phyloP scores from a whole-genome alignment of 148 eudicot genomes.

The Camellia lanceoleosa region DNA sequence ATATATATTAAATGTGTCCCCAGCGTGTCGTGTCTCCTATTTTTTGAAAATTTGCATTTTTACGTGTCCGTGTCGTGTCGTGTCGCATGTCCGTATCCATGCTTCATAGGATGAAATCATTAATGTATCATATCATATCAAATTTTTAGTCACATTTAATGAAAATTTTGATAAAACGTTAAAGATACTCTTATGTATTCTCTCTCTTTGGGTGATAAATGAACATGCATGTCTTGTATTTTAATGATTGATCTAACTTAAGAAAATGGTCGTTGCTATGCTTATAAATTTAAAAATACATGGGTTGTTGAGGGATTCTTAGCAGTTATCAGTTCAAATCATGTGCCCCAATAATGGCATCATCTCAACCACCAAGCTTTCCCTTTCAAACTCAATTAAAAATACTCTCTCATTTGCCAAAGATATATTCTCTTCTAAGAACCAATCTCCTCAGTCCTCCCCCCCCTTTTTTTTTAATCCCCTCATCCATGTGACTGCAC shows the following conservation, averaged over 20 bases:
- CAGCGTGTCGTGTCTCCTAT: too few relatives aligned
- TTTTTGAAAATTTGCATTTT: too few relatives aligned
- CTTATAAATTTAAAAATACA: not conserved
- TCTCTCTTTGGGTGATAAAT: not conserved
- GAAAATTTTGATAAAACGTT: too few relatives aligned
- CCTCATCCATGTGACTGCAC: slow-evolving; percentile 21
- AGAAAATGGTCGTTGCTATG: not conserved
- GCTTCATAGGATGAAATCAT: too few relatives aligned
- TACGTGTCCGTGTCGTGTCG: too few relatives aligned
- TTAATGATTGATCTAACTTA: not conserved
- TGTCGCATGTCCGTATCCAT: too few relatives aligned
- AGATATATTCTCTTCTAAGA: not conserved
- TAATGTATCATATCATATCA: too few relatives aligned
- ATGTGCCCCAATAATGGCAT: slow-evolving; percentile 33
- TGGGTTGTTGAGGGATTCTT: slow-evolving; percentile 10
- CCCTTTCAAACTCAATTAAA: not conserved
- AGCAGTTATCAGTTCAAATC: slow-evolving; percentile 17
- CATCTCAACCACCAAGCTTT: slow-evolving; percentile 19
- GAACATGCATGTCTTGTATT: not conserved
- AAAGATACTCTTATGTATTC: not conserved
- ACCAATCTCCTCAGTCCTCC: not conserved
- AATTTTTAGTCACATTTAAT: too few relatives aligned
- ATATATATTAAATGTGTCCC: too few relatives aligned
- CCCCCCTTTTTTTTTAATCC: slow-evolving; percentile 1
- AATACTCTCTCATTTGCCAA: not conserved